These are phyloP conservation scores for Citrus sinensis DNA, from an alignment of 345 rosid species.

Conservation along the genomic window DNA sequence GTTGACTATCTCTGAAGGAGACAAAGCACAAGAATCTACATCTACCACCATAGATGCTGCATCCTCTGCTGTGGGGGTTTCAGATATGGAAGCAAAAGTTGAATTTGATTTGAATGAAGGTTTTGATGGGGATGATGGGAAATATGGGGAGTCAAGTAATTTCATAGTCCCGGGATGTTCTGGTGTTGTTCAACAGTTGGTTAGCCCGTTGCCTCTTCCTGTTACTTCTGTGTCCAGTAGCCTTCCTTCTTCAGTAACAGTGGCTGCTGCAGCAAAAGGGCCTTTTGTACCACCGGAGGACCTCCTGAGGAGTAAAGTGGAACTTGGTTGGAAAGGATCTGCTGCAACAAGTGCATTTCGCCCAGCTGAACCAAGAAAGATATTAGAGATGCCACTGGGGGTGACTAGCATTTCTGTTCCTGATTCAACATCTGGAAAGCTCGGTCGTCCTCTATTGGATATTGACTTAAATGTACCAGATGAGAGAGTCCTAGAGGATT, in stretches of 20 bases:
- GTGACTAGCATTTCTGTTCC: conserved; percentile 21
- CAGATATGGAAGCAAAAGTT: conserved; percentile 53
- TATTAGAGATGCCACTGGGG: conserved; percentile 37
- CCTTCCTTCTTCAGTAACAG: conserved; percentile 65
- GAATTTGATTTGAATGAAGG: conserved; percentile 91
- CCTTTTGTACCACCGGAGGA: conserved; percentile 82
- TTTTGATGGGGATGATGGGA: conserved; percentile 54
- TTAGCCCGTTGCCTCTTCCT: conserved; percentile 37
- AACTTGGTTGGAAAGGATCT: conserved; percentile 95
- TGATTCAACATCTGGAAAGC: conserved; percentile 44
- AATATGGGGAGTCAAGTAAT: conserved; percentile 37
- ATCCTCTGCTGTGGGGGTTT: conserved; percentile 24
- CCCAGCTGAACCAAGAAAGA: conserved; percentile 87
- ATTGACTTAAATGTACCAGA: conserved; percentile 85
- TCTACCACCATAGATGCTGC: conserved; percentile 30
- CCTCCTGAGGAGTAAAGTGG: conserved; percentile 56
- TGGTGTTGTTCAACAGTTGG: conserved; percentile 39
- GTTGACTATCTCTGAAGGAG: conserved; percentile 31
- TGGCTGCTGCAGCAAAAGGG: conserved; percentile 88
- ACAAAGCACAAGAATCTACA: conserved; percentile 43
- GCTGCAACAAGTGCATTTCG: conserved; percentile 99
- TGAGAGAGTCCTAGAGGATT: conserved; percentile 75
- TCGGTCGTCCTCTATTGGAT: conserved; percentile 52
- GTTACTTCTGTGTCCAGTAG: conserved; percentile 43
- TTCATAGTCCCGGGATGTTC: conserved; percentile 32